Percentiles rank a stretch among this genome's conserved stretches.
These are phyloP conservation scores for Pseudomonodictys pantanalensis DNA, from an alignment of 495 filamentous ascomycete genomes.

Conservation along the genomic window DNA sequence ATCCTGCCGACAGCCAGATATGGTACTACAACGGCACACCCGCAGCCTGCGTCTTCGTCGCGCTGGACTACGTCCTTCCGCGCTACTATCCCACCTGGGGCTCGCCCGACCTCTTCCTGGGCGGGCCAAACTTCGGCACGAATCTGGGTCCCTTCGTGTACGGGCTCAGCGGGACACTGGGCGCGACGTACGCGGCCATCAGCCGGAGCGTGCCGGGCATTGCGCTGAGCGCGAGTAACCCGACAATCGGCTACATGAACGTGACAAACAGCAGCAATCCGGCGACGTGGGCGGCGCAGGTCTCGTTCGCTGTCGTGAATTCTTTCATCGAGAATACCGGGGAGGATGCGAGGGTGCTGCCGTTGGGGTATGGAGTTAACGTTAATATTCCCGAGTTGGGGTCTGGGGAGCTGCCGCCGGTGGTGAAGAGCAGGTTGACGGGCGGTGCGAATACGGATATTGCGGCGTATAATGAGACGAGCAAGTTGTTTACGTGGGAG, in stretches of 20 bases:
- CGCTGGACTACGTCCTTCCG: conserved; percentile 30
- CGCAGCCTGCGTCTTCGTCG: conserved; percentile 41
- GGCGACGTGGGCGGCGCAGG: conserved; percentile 25
- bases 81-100: conserved; percentile 18
- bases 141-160: conserved; percentile 44
- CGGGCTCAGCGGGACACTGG: conserved; percentile 42
- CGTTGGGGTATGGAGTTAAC: conserved; percentile 43
- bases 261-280: conserved; percentile 33
- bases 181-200: conserved; percentile 43
- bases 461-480: conserved; percentile 37
- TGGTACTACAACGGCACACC: conserved; percentile 52
- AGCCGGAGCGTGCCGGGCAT: conserved; percentile 44
- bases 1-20: conserved; percentile 45
- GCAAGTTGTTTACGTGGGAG: conserved; percentile 38
- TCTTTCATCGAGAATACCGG: conserved; percentile 37
- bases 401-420: conserved; percentile 33
- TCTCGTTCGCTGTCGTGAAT: conserved; percentile 40
- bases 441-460: conserved; percentile 29
- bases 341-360: conserved; percentile 35
- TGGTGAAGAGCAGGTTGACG: conserved; percentile 40
- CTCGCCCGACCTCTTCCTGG: conserved; percentile 43
- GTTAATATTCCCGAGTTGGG: conserved; percentile 43
- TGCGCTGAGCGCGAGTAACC: conserved; percentile 38
- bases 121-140: conserved; percentile 45
- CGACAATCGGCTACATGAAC: conserved; percentile 26